Evolutionary conservation across 805 yeast species (phyloP).

Genomic region (Metschnikowia drakensbergensis): DNA sequence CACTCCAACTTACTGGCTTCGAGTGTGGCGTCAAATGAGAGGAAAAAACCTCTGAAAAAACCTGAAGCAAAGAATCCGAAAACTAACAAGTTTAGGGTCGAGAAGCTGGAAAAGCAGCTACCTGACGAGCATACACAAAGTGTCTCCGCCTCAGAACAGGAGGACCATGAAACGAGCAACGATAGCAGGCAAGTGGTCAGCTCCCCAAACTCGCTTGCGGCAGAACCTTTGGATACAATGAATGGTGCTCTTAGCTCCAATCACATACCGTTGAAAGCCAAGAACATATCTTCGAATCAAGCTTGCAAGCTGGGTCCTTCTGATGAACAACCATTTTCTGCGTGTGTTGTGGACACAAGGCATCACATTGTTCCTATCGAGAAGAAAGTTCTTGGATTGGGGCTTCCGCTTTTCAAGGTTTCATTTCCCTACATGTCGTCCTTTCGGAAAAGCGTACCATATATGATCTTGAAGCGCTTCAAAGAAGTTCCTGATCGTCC

Average conservation of each 20-base stretch:
- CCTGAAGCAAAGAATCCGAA: not conserved
- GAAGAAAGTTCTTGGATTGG: slow-evolving; percentile 29
- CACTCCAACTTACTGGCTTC: not conserved
- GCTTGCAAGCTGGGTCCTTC: not conserved
- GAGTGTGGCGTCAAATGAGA: not conserved
- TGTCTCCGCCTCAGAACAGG: not conserved
- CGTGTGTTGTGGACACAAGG: slow-evolving; percentile 24
- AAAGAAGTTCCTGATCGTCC: slow-evolving; percentile 29
- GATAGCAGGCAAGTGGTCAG: not conserved
- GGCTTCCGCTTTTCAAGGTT: slow-evolving; percentile 36
- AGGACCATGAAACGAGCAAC: not conserved
- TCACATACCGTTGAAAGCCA: not conserved
- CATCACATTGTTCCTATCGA: slow-evolving; percentile 32
- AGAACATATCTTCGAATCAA: not conserved
- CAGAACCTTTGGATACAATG: not conserved
- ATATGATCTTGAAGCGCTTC: slow-evolving; percentile 29
- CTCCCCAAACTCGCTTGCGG: not conserved
- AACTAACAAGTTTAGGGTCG: not conserved
- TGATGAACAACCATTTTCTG: not conserved
- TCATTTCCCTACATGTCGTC: slow-evolving; percentile 34
- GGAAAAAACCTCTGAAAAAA: not conserved
- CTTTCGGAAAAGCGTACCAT: slow-evolving; percentile 34
- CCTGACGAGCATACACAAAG: not conserved
- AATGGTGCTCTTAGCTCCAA: not conserved
- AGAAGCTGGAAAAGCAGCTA: not conserved